Evolutionary conservation across 2,329 filamentous ascomycete species (phyloP).

Genomic region (Pseudogymnoascus sp.): DNA sequence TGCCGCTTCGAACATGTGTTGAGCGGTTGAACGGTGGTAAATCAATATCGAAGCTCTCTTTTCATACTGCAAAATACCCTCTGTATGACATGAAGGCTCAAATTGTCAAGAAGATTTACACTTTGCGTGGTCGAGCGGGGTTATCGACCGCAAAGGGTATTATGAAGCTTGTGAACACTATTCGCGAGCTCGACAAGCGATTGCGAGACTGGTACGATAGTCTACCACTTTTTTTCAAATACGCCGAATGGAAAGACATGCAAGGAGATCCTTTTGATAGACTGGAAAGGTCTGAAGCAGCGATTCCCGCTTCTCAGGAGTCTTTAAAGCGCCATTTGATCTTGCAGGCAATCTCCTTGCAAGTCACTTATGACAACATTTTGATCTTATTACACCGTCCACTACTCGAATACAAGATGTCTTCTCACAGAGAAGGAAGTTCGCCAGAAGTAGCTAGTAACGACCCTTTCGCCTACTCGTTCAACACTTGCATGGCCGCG

Average conservation of each 20-base stretch:
- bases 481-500: conserved; percentile 22
- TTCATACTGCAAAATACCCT: conserved; percentile 25
- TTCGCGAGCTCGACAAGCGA: conserved; percentile 13
- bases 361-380: conserved; percentile 19
- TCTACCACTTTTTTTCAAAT: conserved; percentile 12
- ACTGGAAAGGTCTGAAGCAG: background rate
- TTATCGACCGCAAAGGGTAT: conserved; percentile 19
- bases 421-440: conserved; percentile 10
- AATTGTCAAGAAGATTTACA: conserved; percentile 23
- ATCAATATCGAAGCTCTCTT: conserved; percentile 17
- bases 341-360: conserved; percentile 16
- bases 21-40: background rate
- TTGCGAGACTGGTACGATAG: conserved; percentile 15
- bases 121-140: conserved; percentile 18
- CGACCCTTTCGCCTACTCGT: conserved; percentile 11
- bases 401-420: conserved; percentile 20
- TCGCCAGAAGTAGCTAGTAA: background rate
- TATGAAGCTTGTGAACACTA: conserved; percentile 15
- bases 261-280: background rate
- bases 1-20: background rate
- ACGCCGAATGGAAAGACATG: conserved; percentile 6
- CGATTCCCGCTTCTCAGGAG: background rate
- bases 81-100: conserved; percentile 26
- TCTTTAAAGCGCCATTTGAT: conserved; percentile 3
- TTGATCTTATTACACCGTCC: conserved; percentile 23